A percentile compares a stretch with the other conserved stretches of the same genome.
phyloP scores from a whole-genome alignment of 1,139 yeast species.

The Candida sp. region DNA sequence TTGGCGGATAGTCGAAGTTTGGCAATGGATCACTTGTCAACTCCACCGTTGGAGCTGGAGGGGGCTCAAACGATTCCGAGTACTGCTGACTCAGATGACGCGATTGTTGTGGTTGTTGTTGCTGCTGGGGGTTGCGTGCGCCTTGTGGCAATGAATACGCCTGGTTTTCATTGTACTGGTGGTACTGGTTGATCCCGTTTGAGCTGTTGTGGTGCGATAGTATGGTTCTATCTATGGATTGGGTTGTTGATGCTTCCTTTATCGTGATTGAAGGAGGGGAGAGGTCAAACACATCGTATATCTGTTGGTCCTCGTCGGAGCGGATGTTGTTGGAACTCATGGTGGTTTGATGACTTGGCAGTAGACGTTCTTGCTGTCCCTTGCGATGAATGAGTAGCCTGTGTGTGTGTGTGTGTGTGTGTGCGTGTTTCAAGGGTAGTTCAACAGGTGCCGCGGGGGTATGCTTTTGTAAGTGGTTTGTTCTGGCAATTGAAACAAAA shows the following conservation, averaged over 20 bases:
- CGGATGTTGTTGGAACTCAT: not conserved
- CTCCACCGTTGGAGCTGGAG: conserved; percentile 9
- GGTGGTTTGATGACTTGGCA: not conserved
- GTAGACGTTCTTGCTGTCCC: not conserved
- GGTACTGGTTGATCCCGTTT: not conserved
- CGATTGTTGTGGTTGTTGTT: not conserved
- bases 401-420: not conserved
- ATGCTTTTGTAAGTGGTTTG: too few species aligned
- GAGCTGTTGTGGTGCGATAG: conserved; percentile 2
- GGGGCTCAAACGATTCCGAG: conserved; percentile 5
- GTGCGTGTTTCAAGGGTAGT: not conserved
- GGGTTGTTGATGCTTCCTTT: not conserved
- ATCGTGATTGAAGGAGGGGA: conserved; percentile 18
- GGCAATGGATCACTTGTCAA: conserved; percentile 8
- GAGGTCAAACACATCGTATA: conserved; percentile 25
- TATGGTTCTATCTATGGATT: conserved; percentile 1
- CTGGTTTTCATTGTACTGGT: not conserved
- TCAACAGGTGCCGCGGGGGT: not conserved
- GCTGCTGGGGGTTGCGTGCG: not conserved
- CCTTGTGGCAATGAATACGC: not conserved
- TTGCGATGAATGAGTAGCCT: too few species aligned
- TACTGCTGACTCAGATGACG: not conserved
- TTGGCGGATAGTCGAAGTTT: conserved; percentile 3
- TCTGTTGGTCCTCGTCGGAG: conserved; percentile 27
- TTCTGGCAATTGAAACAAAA: too few species aligned